Conservation (phyloP, 495 filamentous ascomycete genomes). For the Aspergillus incahuasiensis region DNA sequence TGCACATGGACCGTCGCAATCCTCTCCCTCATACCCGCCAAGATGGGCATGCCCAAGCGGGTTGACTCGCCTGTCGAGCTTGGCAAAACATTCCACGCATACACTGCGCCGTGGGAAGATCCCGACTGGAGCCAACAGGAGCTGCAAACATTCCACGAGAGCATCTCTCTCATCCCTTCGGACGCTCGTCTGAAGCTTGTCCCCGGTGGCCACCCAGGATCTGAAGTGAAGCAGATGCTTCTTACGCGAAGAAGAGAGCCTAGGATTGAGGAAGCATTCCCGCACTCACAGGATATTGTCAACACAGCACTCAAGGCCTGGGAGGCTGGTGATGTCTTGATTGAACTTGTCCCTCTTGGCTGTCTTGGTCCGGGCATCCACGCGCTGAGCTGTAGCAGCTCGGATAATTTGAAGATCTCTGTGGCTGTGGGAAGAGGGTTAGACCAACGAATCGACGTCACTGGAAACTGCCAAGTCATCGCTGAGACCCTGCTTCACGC, state of each 20-base stretch:
- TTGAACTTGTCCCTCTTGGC: conserved; percentile 44
- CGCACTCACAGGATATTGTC: conserved; percentile 37
- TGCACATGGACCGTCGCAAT: conserved; percentile 53
- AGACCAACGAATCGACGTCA: conserved; percentile 37
- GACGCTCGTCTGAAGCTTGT: conserved; percentile 33
- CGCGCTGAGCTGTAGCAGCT: conserved; percentile 43
- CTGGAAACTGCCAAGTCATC: conserved; percentile 44
- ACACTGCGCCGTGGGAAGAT: conserved; percentile 42
- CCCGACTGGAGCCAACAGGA: conserved; percentile 49
- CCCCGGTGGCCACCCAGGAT: conserved; percentile 42
- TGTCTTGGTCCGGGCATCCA: conserved; percentile 39
- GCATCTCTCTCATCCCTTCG: conserved; percentile 22
- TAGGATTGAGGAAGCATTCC: conserved; percentile 43
- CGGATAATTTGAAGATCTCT: conserved; percentile 33
- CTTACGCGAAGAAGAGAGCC: conserved; percentile 30
- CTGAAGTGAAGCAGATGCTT: conserved; percentile 43
- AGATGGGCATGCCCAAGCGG: conserved; percentile 42
- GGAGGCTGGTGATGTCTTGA: conserved; percentile 37
- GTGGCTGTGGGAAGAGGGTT: conserved; percentile 39
- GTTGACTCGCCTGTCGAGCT: conserved; percentile 35
- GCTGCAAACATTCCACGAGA: conserved; percentile 44
- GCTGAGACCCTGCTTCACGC: conserved; percentile 54
- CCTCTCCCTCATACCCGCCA: conserved; percentile 41
- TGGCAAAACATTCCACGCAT: conserved; percentile 39
- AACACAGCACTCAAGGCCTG: conserved; percentile 34